phyloP scores from a whole-genome alignment of 2,329 filamentous ascomycete genomes.

The Aspergillus sp. region DNA sequence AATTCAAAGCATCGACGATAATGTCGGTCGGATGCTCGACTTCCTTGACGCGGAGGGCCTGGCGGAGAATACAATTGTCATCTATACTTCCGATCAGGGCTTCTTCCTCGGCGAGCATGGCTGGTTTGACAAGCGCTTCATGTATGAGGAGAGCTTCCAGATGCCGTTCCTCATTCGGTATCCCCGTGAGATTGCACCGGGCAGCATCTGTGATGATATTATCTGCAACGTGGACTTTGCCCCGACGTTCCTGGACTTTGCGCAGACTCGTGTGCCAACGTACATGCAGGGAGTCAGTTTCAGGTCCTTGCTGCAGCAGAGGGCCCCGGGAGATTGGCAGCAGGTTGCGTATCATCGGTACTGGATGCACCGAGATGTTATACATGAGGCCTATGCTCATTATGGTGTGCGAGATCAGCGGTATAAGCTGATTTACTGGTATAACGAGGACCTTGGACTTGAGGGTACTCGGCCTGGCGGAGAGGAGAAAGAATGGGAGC shows the following conservation, averaged over 20 bases:
- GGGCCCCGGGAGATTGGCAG: conserved; percentile 48
- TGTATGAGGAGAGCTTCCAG: conserved; percentile 59
- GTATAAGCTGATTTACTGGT: conserved; percentile 60
- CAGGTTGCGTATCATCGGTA: conserved; percentile 57
- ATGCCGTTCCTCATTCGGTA: conserved; percentile 56
- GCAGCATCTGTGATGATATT: conserved; percentile 48
- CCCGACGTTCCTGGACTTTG: conserved; percentile 51
- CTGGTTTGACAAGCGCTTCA: conserved; percentile 60
- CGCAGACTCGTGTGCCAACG: conserved; percentile 40
- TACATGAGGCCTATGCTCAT: conserved; percentile 53
- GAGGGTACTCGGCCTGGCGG: conserved; percentile 42
- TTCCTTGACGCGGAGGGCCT: conserved; percentile 47
- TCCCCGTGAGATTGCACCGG: conserved; percentile 42
- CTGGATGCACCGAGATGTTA: conserved; percentile 56
- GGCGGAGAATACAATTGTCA: conserved; percentile 49
- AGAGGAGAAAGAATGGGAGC: conserved; percentile 53
- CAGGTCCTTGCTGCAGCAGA: conserved; percentile 34
- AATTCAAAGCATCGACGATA: conserved; percentile 55
- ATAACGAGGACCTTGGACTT: conserved; percentile 51
- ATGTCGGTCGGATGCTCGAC: conserved; percentile 51
- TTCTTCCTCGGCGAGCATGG: conserved; percentile 60
- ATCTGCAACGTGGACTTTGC: conserved; percentile 58
- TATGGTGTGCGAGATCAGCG: conserved; percentile 54
- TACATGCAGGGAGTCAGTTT: conserved; percentile 57
- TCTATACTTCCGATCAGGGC: conserved; percentile 58